Base-by-base conservation (phyloP, 2,329 filamentous ascomycete genomes). In the Ophiosphaerella korrae region DNA sequence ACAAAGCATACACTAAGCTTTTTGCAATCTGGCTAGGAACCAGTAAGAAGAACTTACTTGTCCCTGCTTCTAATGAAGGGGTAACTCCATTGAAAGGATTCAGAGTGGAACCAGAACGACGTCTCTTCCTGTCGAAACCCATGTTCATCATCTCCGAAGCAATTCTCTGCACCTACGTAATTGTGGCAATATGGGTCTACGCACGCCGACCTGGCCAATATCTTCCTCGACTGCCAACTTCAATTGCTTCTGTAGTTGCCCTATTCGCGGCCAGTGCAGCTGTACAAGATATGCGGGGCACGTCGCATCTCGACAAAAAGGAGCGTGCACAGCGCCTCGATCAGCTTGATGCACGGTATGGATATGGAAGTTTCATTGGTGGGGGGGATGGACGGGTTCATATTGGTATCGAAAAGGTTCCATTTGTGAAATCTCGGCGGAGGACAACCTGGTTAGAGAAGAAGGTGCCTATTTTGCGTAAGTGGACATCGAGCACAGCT, bases 151-250 rank as follows among this genome's bases (percentile, higher is more conserved):
- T 84, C 1, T 72, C 76, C 0, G 64, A 80, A 5, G 53, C 50
- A 0, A 77, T 85, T 0, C 52, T 86, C 0, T 55, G 40, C 0
- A 16, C 78, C 0, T 80, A 84, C 37, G 57, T 78, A 0, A 7
- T 79, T 0, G 75, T 79, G 0, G 75, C 78, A 0, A n/a, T 76
- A 0, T 0, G 71, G 0, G 72, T 84, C 4, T 86, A 84, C 47
- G 11, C 65, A 0, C 55, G 68, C 0, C 57, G 77, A 0, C 74
- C 80, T 0, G 72, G 71, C 1, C 69, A 71, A 2, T 77, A 80
- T 16, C 68, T 86, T 0, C 77, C 82, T 0, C 70, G 80, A 0
- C 69, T 86, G 64, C 84, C 83, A 0, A 81, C 79, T 0, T 80
- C 74, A 0, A 70, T 85, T 0, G 83, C 75, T 0, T 77, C 80